Evolutionary conservation across 306 rosid species (phyloP).

Genomic region (Lathyrus aphaca): DNA sequence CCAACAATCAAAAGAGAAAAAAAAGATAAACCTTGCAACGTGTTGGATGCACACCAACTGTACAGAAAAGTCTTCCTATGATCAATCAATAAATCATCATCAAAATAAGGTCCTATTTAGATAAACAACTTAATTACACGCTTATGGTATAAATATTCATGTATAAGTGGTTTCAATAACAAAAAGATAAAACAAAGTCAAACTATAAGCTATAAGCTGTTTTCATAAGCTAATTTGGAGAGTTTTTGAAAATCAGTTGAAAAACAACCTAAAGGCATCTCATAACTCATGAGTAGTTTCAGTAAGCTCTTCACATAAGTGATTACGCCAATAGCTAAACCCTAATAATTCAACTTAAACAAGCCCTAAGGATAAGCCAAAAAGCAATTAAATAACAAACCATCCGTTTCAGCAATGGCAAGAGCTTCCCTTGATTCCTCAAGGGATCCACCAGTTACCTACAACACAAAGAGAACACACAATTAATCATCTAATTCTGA

Average conservation of each 20-base stretch:
- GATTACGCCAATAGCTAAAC: background rate
- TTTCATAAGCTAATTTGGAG: background rate
- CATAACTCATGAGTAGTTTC: background rate
- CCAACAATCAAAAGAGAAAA: conserved; percentile 26
- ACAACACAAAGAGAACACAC: conserved; percentile 35
- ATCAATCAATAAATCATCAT: conserved; percentile 4
- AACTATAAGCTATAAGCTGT: background rate
- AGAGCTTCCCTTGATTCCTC: conserved; percentile 92
- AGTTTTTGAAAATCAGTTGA: background rate
- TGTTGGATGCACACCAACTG: conserved; percentile 98
- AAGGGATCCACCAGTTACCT: conserved; percentile 98
- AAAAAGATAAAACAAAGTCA: background rate
- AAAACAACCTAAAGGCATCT: background rate
- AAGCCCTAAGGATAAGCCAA: background rate
- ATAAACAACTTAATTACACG: background rate
- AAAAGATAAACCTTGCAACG: conserved; percentile 84
- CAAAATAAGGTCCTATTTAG: background rate
- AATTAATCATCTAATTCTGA: background rate
- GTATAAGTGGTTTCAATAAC: background rate
- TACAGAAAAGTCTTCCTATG: conserved; percentile 87
- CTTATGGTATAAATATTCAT: background rate
- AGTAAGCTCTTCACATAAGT: background rate
- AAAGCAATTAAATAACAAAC: conserved; percentile 41
- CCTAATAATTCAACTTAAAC: background rate
- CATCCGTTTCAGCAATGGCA: conserved; percentile 88